Base-by-base conservation (phyloP, 495 filamentous ascomycete species). In the Hyaloscypha finlandica region DNA sequence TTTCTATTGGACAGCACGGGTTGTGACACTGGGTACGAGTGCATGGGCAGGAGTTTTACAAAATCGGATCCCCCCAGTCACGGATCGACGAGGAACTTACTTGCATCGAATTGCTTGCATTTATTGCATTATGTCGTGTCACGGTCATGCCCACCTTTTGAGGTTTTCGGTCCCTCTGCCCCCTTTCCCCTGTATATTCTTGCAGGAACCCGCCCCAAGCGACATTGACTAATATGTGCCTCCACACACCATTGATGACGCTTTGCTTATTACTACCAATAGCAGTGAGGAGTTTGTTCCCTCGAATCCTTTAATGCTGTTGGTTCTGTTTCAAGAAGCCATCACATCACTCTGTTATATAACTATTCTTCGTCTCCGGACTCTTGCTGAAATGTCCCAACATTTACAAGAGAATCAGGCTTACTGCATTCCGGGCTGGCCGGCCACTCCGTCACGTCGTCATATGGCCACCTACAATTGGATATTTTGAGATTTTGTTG, bases 321-420 rank as follows among this genome's bases (percentile, higher is more conserved):
- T 66, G 64, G 64, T 59, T 60, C 37, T 66, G 14, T 32, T 52
- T 66, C 20, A 42, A 66, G 42, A 60, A 53, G 4, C n/a, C 25
- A 39, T 66, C 57, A 66, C 57, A 39, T 52, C 56, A 14, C 6
- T 8, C 25, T 37, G n/a, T 14, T 45, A 48, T 42, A 48, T 61
- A 61, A 39, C 39, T 59, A 29, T 56, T 4, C 53, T 56, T 56
- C 53, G 53, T 31, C 53, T 56, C 53, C 16, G 16, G 6, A 19
- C 20, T 31, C 53, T 29, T 31, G 16, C n/a, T 56, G n/a, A 31
- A 0, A 56, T 59, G 30, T 37, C 8, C 32, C 56, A 32, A 59
- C 14, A 37, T 8, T 37, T 29, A 9, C 37, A 48, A 58, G 63
- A 65, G 52, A 65, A 65, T 51, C 37, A 20, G 33, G 20, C 53